Conservation (phyloP, 495 filamentous ascomycete species). For the Bombardia bombarda region DNA sequence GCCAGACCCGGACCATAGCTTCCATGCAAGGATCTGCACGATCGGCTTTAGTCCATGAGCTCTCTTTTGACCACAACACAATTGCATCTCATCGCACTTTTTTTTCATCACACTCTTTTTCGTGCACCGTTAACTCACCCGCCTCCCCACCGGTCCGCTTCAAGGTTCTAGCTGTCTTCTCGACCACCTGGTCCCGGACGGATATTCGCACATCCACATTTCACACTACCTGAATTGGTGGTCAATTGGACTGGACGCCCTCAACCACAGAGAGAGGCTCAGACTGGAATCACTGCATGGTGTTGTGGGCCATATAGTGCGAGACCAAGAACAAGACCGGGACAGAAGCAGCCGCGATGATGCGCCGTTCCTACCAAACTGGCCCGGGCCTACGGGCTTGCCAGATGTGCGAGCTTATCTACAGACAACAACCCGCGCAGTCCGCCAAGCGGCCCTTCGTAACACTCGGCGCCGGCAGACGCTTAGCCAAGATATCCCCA, state of each 20-base stretch:
- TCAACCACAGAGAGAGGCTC: neutral
- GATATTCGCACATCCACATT: neutral
- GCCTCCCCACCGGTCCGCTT: neutral
- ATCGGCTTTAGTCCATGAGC: conserved; percentile 5
- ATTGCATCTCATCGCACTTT: neutral
- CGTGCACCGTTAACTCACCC: neutral
- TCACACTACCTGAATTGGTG: neutral
- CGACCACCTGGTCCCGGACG: neutral
- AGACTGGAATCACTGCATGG: neutral
- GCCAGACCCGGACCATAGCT: neutral
- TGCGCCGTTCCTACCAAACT: conserved; percentile 15
- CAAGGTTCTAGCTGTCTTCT: neutral
- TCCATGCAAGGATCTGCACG: conserved; percentile 21
- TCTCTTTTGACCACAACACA: conserved; percentile 22
- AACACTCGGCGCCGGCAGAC: conserved; percentile 12
- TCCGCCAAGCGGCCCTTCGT: conserved; percentile 16
- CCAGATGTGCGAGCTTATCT: conserved; percentile 19
- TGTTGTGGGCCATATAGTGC: too few species aligned
- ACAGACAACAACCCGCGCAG: conserved; percentile 7
- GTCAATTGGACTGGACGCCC: neutral
- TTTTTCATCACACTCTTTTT: conserved; percentile 1
- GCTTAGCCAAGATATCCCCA: conserved; percentile 9
- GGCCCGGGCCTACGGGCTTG: conserved; percentile 13
- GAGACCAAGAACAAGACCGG: too few species aligned
- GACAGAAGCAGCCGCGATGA: conserved; percentile 4